Conservation (phyloP, 305 asterid species). For the Solanum aculeatissimum region DNA sequence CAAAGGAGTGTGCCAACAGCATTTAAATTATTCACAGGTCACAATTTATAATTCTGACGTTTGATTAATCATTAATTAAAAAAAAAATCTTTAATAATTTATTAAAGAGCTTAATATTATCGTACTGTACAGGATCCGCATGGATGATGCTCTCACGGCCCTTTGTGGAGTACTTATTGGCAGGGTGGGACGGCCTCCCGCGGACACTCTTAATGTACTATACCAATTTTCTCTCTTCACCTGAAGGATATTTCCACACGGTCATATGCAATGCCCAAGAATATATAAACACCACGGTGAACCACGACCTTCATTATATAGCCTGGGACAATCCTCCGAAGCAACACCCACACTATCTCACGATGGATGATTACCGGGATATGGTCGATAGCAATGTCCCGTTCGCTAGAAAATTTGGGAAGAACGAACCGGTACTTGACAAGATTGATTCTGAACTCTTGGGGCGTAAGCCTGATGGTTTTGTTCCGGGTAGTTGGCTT, state of each 20-base stretch:
- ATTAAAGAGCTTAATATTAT: too few relatives aligned
- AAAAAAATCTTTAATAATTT: too few relatives aligned
- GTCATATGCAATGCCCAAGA: conserved; percentile 7
- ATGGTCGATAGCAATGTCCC: conserved; percentile 6
- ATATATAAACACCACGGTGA: conserved; percentile 1
- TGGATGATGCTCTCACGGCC: conserved; percentile 15
- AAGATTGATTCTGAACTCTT: background rate
- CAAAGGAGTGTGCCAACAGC: conserved; percentile 45
- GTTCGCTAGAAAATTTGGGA: background rate
- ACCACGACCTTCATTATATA: conserved; percentile 7
- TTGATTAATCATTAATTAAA: too few relatives aligned
- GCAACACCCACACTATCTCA: conserved; percentile 11
- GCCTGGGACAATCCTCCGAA: conserved; percentile 13
- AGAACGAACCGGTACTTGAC: background rate
- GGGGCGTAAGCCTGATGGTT: background rate
- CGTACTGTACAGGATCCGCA: conserved; percentile 6
- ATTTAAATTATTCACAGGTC: conserved; percentile 57
- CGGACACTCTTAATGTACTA: conserved; percentile 12
- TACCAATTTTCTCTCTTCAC: conserved; percentile 8
- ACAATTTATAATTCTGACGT: background rate
- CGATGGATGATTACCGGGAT: background rate
- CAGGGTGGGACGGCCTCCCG: conserved; percentile 12
- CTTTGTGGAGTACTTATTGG: conserved; percentile 8
- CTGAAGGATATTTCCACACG: conserved; percentile 9
- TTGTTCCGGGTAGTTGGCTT: background rate